A percentile compares a stretch with the other conserved stretches of the same genome.
Evolutionary conservation across 1,284 basidiomycete genomes (phyloP).

Genomic region (Cerioporus squamosus): DNA sequence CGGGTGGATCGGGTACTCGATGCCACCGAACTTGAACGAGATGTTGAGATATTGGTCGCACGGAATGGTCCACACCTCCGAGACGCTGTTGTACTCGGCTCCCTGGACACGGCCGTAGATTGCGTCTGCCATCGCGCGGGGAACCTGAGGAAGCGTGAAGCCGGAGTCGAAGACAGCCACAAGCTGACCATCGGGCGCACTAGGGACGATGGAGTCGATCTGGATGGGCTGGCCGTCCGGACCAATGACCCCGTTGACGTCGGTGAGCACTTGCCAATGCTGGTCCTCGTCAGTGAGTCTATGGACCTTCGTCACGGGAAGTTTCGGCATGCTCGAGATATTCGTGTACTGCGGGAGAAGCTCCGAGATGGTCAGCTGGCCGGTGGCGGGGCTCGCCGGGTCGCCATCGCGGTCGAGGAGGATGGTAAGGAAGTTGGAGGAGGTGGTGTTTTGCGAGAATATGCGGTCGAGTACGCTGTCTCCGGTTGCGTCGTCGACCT

Average conservation of each 20-base stretch:
- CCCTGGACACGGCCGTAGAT: conserved; percentile 81
- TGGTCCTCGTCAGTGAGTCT: conserved; percentile 61
- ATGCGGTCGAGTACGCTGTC: conserved; percentile 63
- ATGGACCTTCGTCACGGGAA: conserved; percentile 68
- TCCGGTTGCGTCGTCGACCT: conserved; percentile 52
- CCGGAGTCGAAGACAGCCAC: conserved; percentile 81
- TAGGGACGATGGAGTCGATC: conserved; percentile 67
- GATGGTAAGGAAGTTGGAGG: conserved; percentile 69
- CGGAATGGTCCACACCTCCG: conserved; percentile 72
- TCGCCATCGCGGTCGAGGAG: conserved; percentile 66
- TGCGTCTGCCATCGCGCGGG: conserved; percentile 73
- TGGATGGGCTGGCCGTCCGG: conserved; percentile 70
- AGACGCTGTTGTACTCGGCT: conserved; percentile 63
- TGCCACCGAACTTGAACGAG: conserved; percentile 71
- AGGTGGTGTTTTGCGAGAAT: conserved; percentile 57
- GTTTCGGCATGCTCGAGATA: conserved; percentile 63
- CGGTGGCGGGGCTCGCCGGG: conserved; percentile 45
- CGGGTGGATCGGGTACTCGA: conserved; percentile 72
- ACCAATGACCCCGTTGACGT: conserved; percentile 66
- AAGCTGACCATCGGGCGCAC: conserved; percentile 40
- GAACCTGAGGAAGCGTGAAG: conserved; percentile 72
- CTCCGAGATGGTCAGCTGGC: conserved; percentile 64
- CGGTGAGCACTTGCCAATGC: conserved; percentile 77
- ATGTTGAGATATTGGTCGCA: conserved; percentile 74
- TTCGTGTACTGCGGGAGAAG: conserved; percentile 60